Percentiles rank a stretch among this genome's conserved stretches.
These are phyloP conservation scores for Colletotrichum kahawae DNA, from an alignment of 2,329 filamentous ascomycete species.

Conservation along the genomic window DNA sequence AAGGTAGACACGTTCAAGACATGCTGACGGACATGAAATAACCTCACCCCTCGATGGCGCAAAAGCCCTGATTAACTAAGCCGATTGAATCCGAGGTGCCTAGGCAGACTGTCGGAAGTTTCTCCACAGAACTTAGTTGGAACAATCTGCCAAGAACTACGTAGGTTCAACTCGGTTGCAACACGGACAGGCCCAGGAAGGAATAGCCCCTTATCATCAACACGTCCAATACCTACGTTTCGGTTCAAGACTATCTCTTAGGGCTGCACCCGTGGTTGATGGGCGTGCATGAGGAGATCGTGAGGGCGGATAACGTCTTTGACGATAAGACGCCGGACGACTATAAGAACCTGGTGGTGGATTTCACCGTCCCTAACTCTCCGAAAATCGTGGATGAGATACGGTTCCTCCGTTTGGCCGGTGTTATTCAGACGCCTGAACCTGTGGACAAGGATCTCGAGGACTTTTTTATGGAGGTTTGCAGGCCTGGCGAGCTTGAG, in stretches of 20 bases:
- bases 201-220: neutral
- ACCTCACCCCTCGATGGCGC: too few species aligned
- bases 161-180: neutral
- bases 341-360: neutral
- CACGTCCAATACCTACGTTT: neutral
- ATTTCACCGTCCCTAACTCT: neutral
- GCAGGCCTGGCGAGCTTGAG: neutral
- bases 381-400: neutral
- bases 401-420: neutral
- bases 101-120: too few species aligned
- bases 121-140: too few species aligned
- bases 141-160: too few species aligned
- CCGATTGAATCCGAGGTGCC: too few species aligned
- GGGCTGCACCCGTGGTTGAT: neutral
- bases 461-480: neutral
- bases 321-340: neutral
- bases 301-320: neutral
- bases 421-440: neutral
- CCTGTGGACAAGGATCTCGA: neutral
- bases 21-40: too few species aligned
- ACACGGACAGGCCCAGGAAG: neutral
- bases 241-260: neutral
- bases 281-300: neutral
- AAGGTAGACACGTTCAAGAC: too few species aligned
- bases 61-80: too few species aligned